phyloP scores from a whole-genome alignment of 371 early-diverging fungal genomes.

The Neoconidiobolus thromboides region DNA sequence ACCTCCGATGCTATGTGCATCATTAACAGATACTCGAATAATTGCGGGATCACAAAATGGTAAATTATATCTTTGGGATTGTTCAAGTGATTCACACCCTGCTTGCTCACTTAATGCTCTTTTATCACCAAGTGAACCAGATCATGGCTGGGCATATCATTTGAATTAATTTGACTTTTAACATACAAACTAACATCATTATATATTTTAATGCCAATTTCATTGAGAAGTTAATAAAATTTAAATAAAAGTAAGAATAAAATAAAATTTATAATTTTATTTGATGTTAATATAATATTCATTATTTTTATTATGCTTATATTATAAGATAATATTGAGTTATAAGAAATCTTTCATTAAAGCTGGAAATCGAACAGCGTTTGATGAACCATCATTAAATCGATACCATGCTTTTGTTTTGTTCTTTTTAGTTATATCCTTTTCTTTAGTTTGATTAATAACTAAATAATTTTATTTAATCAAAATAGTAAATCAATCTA shows the following conservation, averaged over 20 bases:
- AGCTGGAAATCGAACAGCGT: conserved; percentile 42
- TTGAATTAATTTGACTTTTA: not conserved
- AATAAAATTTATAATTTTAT: not conserved
- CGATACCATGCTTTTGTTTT: conserved; percentile 27
- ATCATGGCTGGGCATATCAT: conserved; percentile 3
- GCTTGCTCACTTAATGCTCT: not conserved
- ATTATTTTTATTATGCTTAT: not conserved
- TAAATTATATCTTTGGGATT: conserved; percentile 62
- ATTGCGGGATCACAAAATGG: conserved; percentile 73
- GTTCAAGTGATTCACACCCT: conserved; percentile 9
- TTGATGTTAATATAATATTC: not conserved
- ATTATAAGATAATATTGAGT: not conserved
- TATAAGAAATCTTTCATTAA: conserved; percentile 2
- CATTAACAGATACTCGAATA: conserved; percentile 70
- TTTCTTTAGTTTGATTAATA: not conserved
- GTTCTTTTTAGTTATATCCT: conserved; percentile 6
- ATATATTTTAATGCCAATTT: too few relatives aligned
- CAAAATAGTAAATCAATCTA: too few relatives aligned
- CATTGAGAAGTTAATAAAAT: too few relatives aligned
- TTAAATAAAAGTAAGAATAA: too few relatives aligned
- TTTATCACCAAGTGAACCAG: not conserved
- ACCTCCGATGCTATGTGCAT: conserved; percentile 28
- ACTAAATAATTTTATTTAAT: too few relatives aligned
- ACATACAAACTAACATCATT: too few relatives aligned
- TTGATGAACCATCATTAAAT: conserved; percentile 76